phyloP scores from a whole-genome alignment of 1,284 basidiomycete species.

The Laetiporus sulphureus region DNA sequence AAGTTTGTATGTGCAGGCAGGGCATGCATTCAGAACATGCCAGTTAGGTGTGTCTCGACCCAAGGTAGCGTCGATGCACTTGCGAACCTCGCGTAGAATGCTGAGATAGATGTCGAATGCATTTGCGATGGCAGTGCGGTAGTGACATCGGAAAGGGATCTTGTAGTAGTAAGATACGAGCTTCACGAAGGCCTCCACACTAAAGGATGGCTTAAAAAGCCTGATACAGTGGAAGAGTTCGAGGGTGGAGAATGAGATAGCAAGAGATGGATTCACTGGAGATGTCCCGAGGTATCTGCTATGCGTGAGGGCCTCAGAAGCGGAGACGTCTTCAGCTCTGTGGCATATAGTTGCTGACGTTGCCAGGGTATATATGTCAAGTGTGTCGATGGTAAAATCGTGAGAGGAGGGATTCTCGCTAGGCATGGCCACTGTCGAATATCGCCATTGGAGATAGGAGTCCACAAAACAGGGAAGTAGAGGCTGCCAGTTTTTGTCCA shows the following conservation, averaged over 20 bases:
- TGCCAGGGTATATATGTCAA: constrained; percentile 2
- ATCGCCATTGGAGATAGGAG: constrained; percentile 8
- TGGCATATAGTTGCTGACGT: not conserved
- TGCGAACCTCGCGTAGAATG: constrained; percentile 12
- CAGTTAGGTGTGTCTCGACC: constrained; percentile 18
- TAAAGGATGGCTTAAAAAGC: constrained; percentile 22
- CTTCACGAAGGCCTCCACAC: constrained; percentile 20
- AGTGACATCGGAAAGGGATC: constrained; percentile 10
- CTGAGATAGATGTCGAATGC: constrained; percentile 27
- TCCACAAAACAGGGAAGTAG: not conserved
- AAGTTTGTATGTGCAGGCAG: constrained; percentile 16
- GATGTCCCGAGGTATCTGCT: not conserved
- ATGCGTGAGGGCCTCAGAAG: not conserved
- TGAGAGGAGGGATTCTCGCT: not conserved
- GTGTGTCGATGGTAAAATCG: constrained; percentile 2
- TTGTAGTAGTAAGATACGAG: constrained; percentile 7
- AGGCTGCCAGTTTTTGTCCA: not conserved
- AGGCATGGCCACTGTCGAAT: not conserved
- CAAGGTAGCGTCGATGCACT: constrained; percentile 15
- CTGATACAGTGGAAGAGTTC: constrained; percentile 22
- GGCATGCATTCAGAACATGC: constrained; percentile 25
- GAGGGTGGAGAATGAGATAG: constrained; percentile 15
- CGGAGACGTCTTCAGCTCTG: not conserved
- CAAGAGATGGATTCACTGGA: not conserved
- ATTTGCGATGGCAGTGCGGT: constrained; percentile 14